Conservation (phyloP, 805 yeast species). For the Hemisphaericaspora nanyangensis region DNA sequence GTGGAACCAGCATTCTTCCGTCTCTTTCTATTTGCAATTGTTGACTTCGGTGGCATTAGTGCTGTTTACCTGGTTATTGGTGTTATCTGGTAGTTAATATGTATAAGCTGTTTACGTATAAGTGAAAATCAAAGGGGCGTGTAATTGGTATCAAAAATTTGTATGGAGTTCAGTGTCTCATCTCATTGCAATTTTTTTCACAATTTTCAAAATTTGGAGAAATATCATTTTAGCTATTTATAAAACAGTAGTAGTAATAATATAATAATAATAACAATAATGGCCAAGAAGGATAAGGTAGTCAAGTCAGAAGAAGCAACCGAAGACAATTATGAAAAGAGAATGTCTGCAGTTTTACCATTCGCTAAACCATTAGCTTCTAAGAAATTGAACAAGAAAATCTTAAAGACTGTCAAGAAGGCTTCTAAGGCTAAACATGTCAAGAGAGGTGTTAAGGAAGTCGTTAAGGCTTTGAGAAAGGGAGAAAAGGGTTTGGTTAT, state of each 20-base stretch:
- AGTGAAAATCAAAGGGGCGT: no score
- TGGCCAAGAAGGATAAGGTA: slow-evolving; percentile 48
- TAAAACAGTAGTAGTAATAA: no score
- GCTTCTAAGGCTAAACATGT: slow-evolving; percentile 98
- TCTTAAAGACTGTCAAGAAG: slow-evolving; percentile 91
- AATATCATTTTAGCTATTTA: no score
- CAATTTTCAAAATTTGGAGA: not conserved
- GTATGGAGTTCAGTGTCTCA: not conserved
- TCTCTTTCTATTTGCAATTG: slow-evolving; percentile 1
- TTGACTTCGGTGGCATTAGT: not conserved
- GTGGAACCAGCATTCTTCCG: not conserved
- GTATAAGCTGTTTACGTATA: no score
- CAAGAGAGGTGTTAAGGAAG: slow-evolving; percentile 98
- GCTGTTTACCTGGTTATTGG: no score
- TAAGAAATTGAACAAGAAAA: slow-evolving; percentile 91
- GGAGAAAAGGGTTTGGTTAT: slow-evolving; percentile 97
- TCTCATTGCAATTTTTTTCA: slow-evolving; percentile 1
- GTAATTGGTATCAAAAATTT: not conserved
- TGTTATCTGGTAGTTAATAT: no score
- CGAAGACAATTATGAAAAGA: slow-evolving; percentile 82
- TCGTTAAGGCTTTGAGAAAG: slow-evolving; percentile 94
- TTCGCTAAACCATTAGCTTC: slow-evolving; percentile 95
- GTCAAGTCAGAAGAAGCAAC: slow-evolving; percentile 33
- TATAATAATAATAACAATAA: slow-evolving; percentile 13
- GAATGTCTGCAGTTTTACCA: slow-evolving; percentile 85